A percentile compares a stretch with the other conserved stretches of the same genome.
Conservation (phyloP, 768 basidiomycete genomes). For the Hysterangium stoloniferum region DNA sequence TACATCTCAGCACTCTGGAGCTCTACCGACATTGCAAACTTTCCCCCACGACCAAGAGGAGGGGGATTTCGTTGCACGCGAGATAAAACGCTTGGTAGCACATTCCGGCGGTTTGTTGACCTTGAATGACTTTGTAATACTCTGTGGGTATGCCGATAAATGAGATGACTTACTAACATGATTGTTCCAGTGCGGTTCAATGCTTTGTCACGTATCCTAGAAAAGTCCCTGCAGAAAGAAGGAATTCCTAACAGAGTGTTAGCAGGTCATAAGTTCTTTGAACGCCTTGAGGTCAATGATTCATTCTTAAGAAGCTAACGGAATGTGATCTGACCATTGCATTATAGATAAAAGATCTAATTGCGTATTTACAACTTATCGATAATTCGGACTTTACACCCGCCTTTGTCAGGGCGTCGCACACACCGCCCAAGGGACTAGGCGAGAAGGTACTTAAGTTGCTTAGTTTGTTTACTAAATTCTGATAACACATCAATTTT, state of each 20-base stretch:
- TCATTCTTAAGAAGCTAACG: neutral
- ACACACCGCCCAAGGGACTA: constrained; percentile 62
- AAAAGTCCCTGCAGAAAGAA: constrained; percentile 66
- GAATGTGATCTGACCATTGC: neutral
- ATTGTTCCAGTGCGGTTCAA: constrained; percentile 67
- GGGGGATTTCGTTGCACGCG: constrained; percentile 61
- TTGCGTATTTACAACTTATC: constrained; percentile 75
- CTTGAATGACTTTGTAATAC: constrained; percentile 76
- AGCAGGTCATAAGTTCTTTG: constrained; percentile 82
- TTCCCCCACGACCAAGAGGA: constrained; percentile 55
- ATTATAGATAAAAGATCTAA: constrained; percentile 64
- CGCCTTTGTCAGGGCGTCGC: constrained; percentile 65
- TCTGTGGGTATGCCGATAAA: constrained; percentile 42
- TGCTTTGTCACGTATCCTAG: constrained; percentile 67
- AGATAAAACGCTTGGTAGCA: constrained; percentile 73
- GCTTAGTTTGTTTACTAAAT: neutral
- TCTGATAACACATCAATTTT: neutral
- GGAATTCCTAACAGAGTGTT: constrained; percentile 73
- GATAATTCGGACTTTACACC: constrained; percentile 65
- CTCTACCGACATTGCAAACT: constrained; percentile 46
- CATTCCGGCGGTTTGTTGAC: constrained; percentile 61
- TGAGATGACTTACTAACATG: neutral
- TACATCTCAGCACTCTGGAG: constrained; percentile 58
- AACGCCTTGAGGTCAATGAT: constrained; percentile 58
- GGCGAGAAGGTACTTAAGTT: constrained; percentile 60